Percentiles rank a stretch among this genome's conserved stretches.
phyloP scores from a whole-genome alignment of 108 stramenopile genomes.

The Discostella pseudostelligera region DNA sequence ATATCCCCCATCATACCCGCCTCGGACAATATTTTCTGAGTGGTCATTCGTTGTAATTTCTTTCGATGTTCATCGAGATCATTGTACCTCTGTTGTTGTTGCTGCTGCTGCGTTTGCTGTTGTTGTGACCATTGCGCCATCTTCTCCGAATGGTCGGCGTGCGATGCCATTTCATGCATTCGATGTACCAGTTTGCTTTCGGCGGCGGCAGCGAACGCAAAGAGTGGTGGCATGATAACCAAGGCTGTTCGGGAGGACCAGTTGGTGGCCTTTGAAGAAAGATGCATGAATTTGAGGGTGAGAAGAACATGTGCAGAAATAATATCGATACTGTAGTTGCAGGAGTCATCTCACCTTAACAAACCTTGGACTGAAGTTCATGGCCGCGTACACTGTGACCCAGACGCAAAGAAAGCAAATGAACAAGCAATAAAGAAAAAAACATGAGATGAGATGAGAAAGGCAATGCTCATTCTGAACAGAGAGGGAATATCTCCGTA shows the following conservation, averaged over 20 bases:
- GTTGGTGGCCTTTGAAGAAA: conserved; percentile 47
- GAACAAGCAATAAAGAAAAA: neutral
- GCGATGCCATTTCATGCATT: conserved; percentile 73
- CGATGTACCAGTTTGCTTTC: conserved; percentile 64
- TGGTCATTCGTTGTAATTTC: conserved; percentile 35
- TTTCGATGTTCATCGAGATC: conserved; percentile 37
- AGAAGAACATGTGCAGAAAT: too few species aligned
- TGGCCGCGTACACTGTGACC: conserved; percentile 29
- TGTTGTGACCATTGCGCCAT: conserved; percentile 76
- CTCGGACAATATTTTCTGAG: conserved; percentile 36
- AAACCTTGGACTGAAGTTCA: conserved; percentile 48
- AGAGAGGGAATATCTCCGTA: too few species aligned
- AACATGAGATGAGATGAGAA: neutral
- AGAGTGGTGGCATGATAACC: conserved; percentile 78
- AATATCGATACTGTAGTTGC: too few species aligned
- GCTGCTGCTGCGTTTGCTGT: conserved; percentile 19
- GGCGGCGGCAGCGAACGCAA: conserved; percentile 62
- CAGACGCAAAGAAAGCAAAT: neutral
- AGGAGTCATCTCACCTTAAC: conserved; percentile 31
- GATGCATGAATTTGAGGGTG: neutral
- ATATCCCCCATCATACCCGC: conserved; percentile 26
- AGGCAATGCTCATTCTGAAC: neutral
- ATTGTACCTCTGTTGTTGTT: neutral
- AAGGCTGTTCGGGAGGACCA: conserved; percentile 75
- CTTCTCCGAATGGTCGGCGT: conserved; percentile 58